Evolutionary conservation across 495 filamentous ascomycete genomes (phyloP).

Genomic region (Penicillium soppii): DNA sequence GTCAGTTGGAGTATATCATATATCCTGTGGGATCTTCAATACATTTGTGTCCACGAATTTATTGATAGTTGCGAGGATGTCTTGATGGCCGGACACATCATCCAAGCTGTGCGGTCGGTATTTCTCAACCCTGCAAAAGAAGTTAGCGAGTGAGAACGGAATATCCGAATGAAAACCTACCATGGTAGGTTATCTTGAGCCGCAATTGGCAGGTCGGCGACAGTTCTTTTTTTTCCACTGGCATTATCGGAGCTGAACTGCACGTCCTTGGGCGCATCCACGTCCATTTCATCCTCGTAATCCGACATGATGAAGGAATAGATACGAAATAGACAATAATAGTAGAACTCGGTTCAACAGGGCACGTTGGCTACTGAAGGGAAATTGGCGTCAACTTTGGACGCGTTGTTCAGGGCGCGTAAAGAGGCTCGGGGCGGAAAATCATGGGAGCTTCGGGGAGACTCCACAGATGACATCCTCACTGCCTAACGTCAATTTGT

Average conservation of each 20-base stretch:
- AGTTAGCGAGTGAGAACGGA: slow-evolving; percentile 7
- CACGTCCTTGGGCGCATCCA: slow-evolving; percentile 61
- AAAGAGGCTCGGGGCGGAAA: slow-evolving; percentile 49
- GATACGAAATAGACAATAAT: not conserved
- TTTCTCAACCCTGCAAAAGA: slow-evolving; percentile 83
- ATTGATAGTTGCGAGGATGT: slow-evolving; percentile 96
- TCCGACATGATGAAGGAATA: slow-evolving; percentile 70
- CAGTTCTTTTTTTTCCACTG: slow-evolving; percentile 82
- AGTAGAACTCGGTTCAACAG: slow-evolving; percentile 1
- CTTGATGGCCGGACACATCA: slow-evolving; percentile 97
- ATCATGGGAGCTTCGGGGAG: slow-evolving; percentile 31
- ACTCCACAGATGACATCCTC: slow-evolving; percentile 41
- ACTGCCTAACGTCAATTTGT: slow-evolving; percentile 26
- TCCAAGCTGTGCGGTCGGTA: slow-evolving; percentile 84
- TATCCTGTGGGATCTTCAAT: slow-evolving; percentile 9
- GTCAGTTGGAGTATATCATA: slow-evolving; percentile 2
- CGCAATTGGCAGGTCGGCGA: slow-evolving; percentile 88
- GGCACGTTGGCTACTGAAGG: not conserved
- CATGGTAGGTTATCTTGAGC: slow-evolving; percentile 94
- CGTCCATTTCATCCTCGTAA: slow-evolving; percentile 89
- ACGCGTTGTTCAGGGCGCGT: slow-evolving; percentile 44
- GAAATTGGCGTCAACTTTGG: slow-evolving; percentile 9
- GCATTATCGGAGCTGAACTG: slow-evolving; percentile 55
- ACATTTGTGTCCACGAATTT: slow-evolving; percentile 91
- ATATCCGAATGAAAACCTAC: slow-evolving; percentile 42